phyloP scores from a whole-genome alignment of 2,329 filamentous ascomycete species.

The Diplodia scrobiculata region DNA sequence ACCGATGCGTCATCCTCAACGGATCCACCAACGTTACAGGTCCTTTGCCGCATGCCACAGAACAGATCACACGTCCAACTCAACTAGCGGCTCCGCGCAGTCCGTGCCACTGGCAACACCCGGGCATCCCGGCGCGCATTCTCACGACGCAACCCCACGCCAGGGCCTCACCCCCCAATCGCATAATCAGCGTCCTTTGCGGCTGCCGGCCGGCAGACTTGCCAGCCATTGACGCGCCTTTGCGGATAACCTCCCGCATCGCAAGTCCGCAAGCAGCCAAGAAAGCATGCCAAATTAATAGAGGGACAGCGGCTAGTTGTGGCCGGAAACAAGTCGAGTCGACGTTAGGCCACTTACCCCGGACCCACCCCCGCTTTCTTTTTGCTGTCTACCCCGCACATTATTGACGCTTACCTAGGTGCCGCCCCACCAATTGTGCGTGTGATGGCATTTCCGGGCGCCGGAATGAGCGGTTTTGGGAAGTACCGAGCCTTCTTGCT shows the following conservation, averaged over 20 bases:
- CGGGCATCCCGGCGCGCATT: background rate
- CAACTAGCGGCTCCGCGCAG: background rate
- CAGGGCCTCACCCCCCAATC: background rate
- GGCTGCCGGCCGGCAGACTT: background rate
- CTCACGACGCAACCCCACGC: background rate
- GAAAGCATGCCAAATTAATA: no score
- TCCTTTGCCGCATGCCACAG: background rate
- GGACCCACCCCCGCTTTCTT: constrained; percentile 23
- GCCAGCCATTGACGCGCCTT: background rate
- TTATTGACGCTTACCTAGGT: no score
- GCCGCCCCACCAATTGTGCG: background rate
- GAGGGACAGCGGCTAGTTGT: background rate
- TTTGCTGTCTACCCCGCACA: constrained; percentile 3
- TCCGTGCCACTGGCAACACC: background rate
- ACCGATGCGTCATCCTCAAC: background rate
- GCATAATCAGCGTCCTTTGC: background rate
- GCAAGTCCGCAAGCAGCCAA: background rate
- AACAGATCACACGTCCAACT: background rate
- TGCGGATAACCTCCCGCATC: background rate
- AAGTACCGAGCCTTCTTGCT: background rate
- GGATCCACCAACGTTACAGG: background rate
- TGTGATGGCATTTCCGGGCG: constrained; percentile 12
- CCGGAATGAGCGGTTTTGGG: constrained; percentile 1
- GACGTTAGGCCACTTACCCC: background rate
- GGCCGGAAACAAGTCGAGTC: background rate